These are phyloP conservation scores for Penicillium atrosanguineum DNA, from an alignment of 495 filamentous ascomycete species.

Conservation along the genomic window DNA sequence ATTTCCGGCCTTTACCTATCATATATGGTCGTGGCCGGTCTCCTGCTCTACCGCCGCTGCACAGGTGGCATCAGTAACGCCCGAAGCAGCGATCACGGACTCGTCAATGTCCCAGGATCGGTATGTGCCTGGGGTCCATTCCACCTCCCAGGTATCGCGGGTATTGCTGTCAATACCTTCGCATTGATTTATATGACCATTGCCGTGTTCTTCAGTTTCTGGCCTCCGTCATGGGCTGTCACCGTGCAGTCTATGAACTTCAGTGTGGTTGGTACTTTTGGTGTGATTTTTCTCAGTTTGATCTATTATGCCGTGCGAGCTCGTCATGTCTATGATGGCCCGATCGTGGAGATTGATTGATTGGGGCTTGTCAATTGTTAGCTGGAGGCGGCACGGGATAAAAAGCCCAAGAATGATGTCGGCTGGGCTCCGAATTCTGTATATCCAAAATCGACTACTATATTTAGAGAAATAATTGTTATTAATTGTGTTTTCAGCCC, in stretches of 20 bases:
- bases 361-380: neutral
- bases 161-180: conserved; percentile 26
- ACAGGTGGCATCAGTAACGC: conserved; percentile 30
- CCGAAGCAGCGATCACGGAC: conserved; percentile 15
- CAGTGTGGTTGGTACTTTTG: conserved; percentile 42
- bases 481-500: too few relatives aligned
- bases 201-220: conserved; percentile 53
- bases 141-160: conserved; percentile 28
- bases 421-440: neutral
- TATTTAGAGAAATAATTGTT: too few relatives aligned
- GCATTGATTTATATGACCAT: conserved; percentile 46
- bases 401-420: neutral
- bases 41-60: conserved; percentile 49
- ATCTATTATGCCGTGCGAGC: conserved; percentile 46
- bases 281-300: conserved; percentile 41
- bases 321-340: conserved; percentile 42
- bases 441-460: too few relatives aligned
- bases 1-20: conserved; percentile 44
- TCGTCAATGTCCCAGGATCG: conserved; percentile 28
- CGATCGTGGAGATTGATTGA: conserved; percentile 37
- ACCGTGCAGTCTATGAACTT: conserved; percentile 43
- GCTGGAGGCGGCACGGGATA: neutral
- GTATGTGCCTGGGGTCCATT: conserved; percentile 43
- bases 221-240: conserved; percentile 36
- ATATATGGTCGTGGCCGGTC: conserved; percentile 39